Conservation (phyloP, 257 asterid genomes). For the Oldenlandia corymbosa region DNA sequence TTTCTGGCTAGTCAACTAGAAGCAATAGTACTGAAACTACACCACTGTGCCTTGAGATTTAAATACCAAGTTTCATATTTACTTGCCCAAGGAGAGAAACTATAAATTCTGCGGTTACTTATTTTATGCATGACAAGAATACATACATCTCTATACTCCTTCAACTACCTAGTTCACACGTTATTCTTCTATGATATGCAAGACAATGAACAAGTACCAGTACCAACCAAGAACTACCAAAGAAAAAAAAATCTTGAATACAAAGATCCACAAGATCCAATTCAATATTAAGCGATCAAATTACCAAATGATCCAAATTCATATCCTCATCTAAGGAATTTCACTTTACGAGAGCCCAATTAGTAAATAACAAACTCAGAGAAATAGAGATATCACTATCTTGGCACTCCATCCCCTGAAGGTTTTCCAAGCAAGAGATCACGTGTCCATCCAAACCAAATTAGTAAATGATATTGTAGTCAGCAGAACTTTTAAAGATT, state of each 20-base stretch:
- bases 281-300: background rate
- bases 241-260: background rate
- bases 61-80: background rate
- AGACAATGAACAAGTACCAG: background rate
- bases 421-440: background rate
- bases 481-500: background rate
- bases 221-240: background rate
- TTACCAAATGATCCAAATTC: background rate
- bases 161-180: background rate
- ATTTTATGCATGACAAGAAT: too few relatives aligned
- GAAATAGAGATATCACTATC: background rate
- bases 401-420: slow-evolving; percentile 1
- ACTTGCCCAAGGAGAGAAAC: background rate
- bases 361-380: background rate
- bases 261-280: background rate
- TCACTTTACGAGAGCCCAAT: background rate
- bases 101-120: background rate
- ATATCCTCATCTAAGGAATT: background rate
- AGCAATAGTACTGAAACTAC: background rate
- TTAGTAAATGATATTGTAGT: too few relatives aligned
- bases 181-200: background rate
- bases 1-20: background rate
- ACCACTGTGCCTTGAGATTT: background rate
- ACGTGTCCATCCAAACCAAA: background rate
- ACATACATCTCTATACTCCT: too few relatives aligned